Percentiles rank a stretch among this genome's conserved stretches.
Conservation (phyloP, 352 stramenopile genomes). For the Pythium sp. region DNA sequence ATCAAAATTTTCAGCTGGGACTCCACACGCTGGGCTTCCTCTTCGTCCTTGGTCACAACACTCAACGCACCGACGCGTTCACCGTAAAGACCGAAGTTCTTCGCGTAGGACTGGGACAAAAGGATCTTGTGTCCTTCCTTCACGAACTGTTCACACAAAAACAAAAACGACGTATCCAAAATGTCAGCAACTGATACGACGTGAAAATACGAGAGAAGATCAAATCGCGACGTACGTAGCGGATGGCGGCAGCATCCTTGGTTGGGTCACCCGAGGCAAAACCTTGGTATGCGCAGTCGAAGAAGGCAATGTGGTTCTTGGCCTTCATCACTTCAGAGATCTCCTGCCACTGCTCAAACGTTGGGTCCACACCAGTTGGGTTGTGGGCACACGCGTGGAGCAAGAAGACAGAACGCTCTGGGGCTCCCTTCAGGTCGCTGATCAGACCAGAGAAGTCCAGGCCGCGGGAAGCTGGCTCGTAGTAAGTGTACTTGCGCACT, state of each 20-base stretch:
- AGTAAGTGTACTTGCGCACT: slow-evolving; percentile 83
- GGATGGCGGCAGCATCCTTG: slow-evolving; percentile 94
- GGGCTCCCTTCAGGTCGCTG: slow-evolving; percentile 92
- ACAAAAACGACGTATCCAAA: not conserved
- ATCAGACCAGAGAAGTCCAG: slow-evolving; percentile 95
- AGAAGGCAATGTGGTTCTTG: slow-evolving; percentile 97
- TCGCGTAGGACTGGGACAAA: slow-evolving; percentile 98
- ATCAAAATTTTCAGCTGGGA: slow-evolving; percentile 99
- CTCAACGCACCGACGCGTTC: slow-evolving; percentile 97
- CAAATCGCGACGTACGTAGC: slow-evolving; percentile 50
- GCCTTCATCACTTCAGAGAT: slow-evolving; percentile 95
- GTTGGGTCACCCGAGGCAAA: slow-evolving; percentile 97
- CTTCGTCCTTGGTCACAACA: slow-evolving; percentile 90
- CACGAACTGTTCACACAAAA: slow-evolving; percentile 83
- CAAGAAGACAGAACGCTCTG: slow-evolving; percentile 94
- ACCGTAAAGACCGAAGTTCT: slow-evolving; percentile 99
- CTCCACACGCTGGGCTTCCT: slow-evolving; percentile 94
- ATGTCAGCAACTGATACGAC: not conserved
- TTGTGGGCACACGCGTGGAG: slow-evolving; percentile 99
- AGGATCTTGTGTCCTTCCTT: slow-evolving; percentile 97
- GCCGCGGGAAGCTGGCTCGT: slow-evolving; percentile 77
- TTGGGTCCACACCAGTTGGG: slow-evolving; percentile 97
- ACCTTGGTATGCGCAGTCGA: slow-evolving; percentile 99
- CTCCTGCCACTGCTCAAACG: slow-evolving; percentile 97
- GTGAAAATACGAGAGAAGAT: not conserved